Evolutionary conservation across 257 asterid genomes (phyloP).

Genomic region (Nicotiana tabacum): DNA sequence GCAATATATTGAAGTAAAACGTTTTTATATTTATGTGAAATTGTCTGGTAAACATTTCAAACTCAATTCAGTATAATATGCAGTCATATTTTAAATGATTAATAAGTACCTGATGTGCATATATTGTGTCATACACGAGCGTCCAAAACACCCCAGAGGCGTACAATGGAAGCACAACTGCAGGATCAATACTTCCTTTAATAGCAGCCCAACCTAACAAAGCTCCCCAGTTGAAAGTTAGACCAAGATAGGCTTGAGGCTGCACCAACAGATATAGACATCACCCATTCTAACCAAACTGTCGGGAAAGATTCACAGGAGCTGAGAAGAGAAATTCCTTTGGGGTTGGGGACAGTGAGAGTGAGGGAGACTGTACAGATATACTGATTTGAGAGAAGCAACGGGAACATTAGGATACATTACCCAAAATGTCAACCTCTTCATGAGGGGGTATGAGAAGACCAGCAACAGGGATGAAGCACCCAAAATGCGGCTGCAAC

Average conservation of each 20-base stretch:
- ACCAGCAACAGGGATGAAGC: slow-evolving; percentile 67
- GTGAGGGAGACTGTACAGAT: not conserved
- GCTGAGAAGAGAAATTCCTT: not conserved
- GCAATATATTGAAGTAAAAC: not conserved
- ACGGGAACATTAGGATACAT: slow-evolving; percentile 1
- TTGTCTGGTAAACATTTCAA: not conserved
- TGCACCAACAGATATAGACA: slow-evolving; percentile 33
- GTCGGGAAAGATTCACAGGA: not conserved
- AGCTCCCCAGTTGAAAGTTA: slow-evolving; percentile 83
- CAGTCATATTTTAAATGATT: not conserved
- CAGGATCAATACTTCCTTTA: slow-evolving; percentile 63
- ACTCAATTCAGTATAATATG: not conserved
- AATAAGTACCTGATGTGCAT: slow-evolving; percentile 83
- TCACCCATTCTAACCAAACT: slow-evolving; percentile 10
- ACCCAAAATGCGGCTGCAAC: slow-evolving; percentile 66
- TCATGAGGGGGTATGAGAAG: slow-evolving; percentile 87
- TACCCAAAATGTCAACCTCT: slow-evolving; percentile 90
- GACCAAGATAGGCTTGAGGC: slow-evolving; percentile 96
- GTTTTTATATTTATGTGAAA: not conserved
- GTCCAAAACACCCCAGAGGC: slow-evolving; percentile 75
- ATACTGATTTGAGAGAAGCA: not conserved
- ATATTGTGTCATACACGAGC: slow-evolving; percentile 73
- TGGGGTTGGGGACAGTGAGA: not conserved
- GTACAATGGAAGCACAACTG: slow-evolving; percentile 66
- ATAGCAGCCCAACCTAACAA: slow-evolving; percentile 93